phyloP scores from a whole-genome alignment of 495 filamentous ascomycete genomes.

The Penicillium roqueforti region DNA sequence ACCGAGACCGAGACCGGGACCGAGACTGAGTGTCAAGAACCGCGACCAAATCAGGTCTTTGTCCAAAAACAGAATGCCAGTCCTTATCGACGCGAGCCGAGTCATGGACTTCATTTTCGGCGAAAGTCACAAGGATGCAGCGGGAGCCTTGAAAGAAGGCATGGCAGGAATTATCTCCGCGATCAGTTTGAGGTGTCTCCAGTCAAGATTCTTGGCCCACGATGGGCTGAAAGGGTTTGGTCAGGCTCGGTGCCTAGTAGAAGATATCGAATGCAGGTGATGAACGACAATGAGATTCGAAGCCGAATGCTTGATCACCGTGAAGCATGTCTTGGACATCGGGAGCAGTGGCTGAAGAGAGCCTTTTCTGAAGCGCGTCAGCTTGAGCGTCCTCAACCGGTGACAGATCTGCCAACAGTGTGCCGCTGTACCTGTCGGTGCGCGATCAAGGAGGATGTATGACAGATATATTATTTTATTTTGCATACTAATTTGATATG shows the following conservation, averaged over 20 bases:
- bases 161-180: conserved; percentile 1
- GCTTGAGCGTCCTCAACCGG: conserved; percentile 14
- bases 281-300: conserved; percentile 29
- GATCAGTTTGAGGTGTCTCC: conserved; percentile 4
- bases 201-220: conserved; percentile 5
- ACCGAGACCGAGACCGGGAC: conserved; percentile 10
- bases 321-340: conserved; percentile 26
- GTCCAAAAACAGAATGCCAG: conserved; percentile 10
- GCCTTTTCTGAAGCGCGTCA: conserved; percentile 18
- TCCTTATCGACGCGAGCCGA: neutral
- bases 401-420: conserved; percentile 9
- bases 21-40: conserved; percentile 3
- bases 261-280: conserved; percentile 15
- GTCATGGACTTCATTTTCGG: conserved; percentile 6
- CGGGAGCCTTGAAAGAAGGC: conserved; percentile 7
- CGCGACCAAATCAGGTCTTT: neutral
- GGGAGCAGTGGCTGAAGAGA: conserved; percentile 29
- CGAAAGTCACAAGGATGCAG: conserved; percentile 5
- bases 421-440: conserved; percentile 18
- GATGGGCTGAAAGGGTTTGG: neutral
- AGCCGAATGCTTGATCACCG: conserved; percentile 29
- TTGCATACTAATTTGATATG: neutral
- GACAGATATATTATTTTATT: neutral
- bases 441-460: neutral
- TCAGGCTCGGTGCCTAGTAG: neutral